Evolutionary conservation across 768 basidiomycete species (phyloP), one percentile per base, ranked within the genome.

Genomic region (Boletus coccyginus): DNA sequence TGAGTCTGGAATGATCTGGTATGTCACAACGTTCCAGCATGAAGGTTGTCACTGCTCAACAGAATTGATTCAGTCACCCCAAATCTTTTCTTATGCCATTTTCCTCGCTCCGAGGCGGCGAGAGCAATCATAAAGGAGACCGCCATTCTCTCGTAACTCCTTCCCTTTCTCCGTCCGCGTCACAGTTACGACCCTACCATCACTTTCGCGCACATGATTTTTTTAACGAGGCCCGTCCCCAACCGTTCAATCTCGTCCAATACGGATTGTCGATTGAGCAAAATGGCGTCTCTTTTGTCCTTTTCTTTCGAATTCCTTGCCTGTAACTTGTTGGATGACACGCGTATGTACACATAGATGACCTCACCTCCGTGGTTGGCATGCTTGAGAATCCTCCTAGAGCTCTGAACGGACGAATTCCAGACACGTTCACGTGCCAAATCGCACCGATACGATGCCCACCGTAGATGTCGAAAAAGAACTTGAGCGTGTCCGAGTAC

Each of bases 401-500:
- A 8, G 93, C 91, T 58, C 89, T 84, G 77, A 95, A 93, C 6
- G 85, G 78, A 45, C 87, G 75, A 1, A 83, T 71, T 27, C 79
- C 74, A 53, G 79, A 81, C 35, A 92, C 72, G 14, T 76, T 77
- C 7, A 92, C 88, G 63, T 95, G 90, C 92, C 94, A 98, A 2
- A 97, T 86, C 1, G 80, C 86, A 7, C 92, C 94, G 50, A 94
- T 87, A 35, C 77, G 75, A 54, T 82, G 77, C 0, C 94, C 93
- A 13, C 97, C 97, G 35, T 85, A 79, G 0, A 82, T 75, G 61
- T 98, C 95, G 62, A 84, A 83, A 77, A 98, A 99, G 39, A 96
- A 78, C 55, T 90, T 82, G 60, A 91, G 80, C 1, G 87, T 87
- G 58, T 92, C 87, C 1, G 82, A 76, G 66, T 92, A 94, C 6